phyloP scores from a whole-genome alignment of 2,329 filamentous ascomycete species.

The Arthrinium phaeospermum region DNA sequence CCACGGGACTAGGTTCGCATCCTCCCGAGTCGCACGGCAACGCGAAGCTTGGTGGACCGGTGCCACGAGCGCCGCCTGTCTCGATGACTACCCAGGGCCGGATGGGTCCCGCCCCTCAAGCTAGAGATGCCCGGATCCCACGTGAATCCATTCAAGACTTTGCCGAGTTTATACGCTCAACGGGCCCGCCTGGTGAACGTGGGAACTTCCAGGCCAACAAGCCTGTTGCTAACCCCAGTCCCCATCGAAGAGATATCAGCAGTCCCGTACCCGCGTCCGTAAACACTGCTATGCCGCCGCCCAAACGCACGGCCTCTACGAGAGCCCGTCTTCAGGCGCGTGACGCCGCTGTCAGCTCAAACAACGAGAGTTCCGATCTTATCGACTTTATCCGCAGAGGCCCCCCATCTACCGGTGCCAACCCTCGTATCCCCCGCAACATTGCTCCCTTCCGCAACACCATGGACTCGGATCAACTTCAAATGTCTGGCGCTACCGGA shows the following conservation, averaged over 20 bases:
- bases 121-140: conserved; percentile 76
- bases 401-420: conserved; percentile 65
- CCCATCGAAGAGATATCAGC: conserved; percentile 39
- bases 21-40: conserved; percentile 37
- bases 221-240: conserved; percentile 30
- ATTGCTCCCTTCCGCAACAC: conserved; percentile 85
- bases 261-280: conserved; percentile 33
- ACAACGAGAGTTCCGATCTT: conserved; percentile 78
- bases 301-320: conserved; percentile 46
- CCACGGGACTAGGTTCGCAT: conserved; percentile 46
- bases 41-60: conserved; percentile 35
- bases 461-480: conserved; percentile 79
- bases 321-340: conserved; percentile 71
- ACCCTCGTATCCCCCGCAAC: conserved; percentile 78
- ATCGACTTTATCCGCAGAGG: conserved; percentile 96
- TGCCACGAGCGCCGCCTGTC: conserved; percentile 40
- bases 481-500: conserved; percentile 57
- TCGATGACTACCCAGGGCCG: conserved; percentile 41
- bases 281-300: conserved; percentile 46
- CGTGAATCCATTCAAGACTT: conserved; percentile 80
- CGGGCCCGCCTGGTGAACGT: conserved; percentile 66
- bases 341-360: conserved; percentile 67
- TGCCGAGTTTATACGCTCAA: conserved; percentile 87
- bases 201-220: conserved; percentile 30
- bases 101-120: conserved; percentile 42